phyloP scores from a whole-genome alignment of 2,329 filamentous ascomycete genomes.

The Cladophialophora yegresii region DNA sequence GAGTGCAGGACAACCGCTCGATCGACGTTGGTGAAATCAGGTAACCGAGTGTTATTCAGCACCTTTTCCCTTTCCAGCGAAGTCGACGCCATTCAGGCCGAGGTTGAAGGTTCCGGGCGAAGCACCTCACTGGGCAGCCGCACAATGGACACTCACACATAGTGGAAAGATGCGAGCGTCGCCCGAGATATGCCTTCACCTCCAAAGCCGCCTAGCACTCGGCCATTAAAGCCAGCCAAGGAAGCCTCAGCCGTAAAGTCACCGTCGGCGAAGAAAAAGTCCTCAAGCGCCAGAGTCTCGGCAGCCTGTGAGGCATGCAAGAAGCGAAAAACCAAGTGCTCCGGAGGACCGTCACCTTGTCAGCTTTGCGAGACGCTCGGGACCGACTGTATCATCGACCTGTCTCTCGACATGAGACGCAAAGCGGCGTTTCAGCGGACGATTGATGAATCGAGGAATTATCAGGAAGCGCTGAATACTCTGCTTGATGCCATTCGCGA shows the following conservation, averaged over 20 bases:
- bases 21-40: neutral
- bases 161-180: constrained; percentile 6
- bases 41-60: neutral
- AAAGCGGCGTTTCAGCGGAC: constrained; percentile 31
- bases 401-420: constrained; percentile 33
- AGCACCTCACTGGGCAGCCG: neutral
- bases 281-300: constrained; percentile 25
- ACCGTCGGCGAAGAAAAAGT: constrained; percentile 14
- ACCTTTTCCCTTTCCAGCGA: neutral
- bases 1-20: neutral
- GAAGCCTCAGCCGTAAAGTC: constrained; percentile 19
- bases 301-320: constrained; percentile 34
- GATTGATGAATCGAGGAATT: constrained; percentile 30
- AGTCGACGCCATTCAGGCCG: neutral
- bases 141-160: neutral
- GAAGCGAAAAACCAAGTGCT: constrained; percentile 34
- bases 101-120: neutral
- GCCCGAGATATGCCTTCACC: constrained; percentile 19
- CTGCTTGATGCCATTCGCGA: constrained; percentile 27
- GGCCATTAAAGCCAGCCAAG: constrained; percentile 25
- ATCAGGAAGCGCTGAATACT: constrained; percentile 25
- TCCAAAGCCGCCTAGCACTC: constrained; percentile 15
- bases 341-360: constrained; percentile 32
- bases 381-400: constrained; percentile 33
- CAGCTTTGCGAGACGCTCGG: constrained; percentile 29